Base-by-base conservation (phyloP, 2,329 filamentous ascomycete genomes). In the Fusarium sp. region DNA sequence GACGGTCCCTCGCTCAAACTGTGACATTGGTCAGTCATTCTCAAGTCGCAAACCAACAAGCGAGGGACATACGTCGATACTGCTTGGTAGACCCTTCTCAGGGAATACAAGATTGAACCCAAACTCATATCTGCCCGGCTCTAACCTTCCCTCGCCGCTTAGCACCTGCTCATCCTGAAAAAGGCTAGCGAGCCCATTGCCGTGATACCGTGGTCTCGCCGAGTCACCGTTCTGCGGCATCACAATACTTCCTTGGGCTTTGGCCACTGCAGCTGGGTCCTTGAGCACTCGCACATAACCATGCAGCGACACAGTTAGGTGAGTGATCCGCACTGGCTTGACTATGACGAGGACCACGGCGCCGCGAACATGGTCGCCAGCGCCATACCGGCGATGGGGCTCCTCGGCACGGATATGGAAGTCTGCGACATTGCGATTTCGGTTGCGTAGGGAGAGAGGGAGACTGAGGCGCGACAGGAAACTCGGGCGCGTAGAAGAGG, bases 1-100 rank as follows among this genome's bases (percentile, higher is more conserved):
- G 78, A 99, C 94, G 2, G 94, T 95, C 38, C 97, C 97, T 80
- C 96, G 92, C 84, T 98, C 97, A 82, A 99, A 99, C 95, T 98
- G 82, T 32, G 30, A 45, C 38, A 11, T 12, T 25, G 17, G 65
- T 77, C 50, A 75, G 69, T 60, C 60, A 68, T 67, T 43, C 20
- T 17, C 40, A 20, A 30, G 15, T 14, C 56, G 22, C 15, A 22
- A 61, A 47, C 40, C 35, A 27, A 58, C 33, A 50, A 22, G 52
- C 8, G 17, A 35, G 56, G 22, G 57, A 87, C 94, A 80, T 89
- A 98, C 96, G 84, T 97, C 95, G 80, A 99, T 96, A 82, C 96
- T 98, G 83, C 94, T 98, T n/a, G 94, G 94, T 68, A 97, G 84
- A 6, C 89, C 89, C 76, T 90, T 89, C 59, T 88, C 86, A 3